A percentile compares a stretch with the other conserved stretches of the same genome.
phyloP scores from a whole-genome alignment of 78 protist genomes.

The Dictyostelium intermedium region DNA sequence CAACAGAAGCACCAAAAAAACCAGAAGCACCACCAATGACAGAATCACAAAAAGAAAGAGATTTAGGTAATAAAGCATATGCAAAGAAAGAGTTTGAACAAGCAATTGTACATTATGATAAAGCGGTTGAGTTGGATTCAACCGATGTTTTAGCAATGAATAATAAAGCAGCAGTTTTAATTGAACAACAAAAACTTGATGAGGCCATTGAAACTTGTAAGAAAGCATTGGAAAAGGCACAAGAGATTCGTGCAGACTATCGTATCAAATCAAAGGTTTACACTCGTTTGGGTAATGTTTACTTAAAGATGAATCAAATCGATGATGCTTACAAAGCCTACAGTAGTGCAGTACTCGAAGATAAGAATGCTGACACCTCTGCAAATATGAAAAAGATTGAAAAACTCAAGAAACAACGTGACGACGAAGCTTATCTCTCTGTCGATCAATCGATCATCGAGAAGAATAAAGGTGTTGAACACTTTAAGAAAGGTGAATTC shows the following conservation, averaged over 20 bases:
- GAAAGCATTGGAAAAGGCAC: conserved; percentile 77
- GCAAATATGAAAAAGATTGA: conserved; percentile 77
- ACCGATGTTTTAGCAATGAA: conserved; percentile 72
- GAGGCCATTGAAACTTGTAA: conserved; percentile 72
- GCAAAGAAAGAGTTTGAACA: conserved; percentile 81
- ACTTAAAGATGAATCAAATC: conserved; percentile 20
- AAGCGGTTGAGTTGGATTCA: conserved; percentile 78
- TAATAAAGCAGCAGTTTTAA: conserved; percentile 88
- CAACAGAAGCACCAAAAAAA: not conserved
- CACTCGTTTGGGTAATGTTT: conserved; percentile 84
- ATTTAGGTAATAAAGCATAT: conserved; percentile 87
- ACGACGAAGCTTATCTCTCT: conserved; percentile 76
- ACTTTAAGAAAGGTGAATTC: conserved; percentile 86
- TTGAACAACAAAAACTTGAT: conserved; percentile 80
- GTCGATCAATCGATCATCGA: conserved; percentile 80
- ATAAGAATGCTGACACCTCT: conserved; percentile 79
- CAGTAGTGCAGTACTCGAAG: conserved; percentile 82
- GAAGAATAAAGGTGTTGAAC: conserved; percentile 90
- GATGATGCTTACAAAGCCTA: conserved; percentile 84
- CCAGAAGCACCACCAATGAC: conserved; percentile 38
- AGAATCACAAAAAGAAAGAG: conserved; percentile 84
- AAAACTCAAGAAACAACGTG: conserved; percentile 64
- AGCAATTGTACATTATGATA: conserved; percentile 83
- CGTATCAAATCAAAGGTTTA: conserved; percentile 56
- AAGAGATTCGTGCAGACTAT: conserved; percentile 82